Conservation (phyloP, 2,329 filamentous ascomycete species). For the Bretziella fagacearum region DNA sequence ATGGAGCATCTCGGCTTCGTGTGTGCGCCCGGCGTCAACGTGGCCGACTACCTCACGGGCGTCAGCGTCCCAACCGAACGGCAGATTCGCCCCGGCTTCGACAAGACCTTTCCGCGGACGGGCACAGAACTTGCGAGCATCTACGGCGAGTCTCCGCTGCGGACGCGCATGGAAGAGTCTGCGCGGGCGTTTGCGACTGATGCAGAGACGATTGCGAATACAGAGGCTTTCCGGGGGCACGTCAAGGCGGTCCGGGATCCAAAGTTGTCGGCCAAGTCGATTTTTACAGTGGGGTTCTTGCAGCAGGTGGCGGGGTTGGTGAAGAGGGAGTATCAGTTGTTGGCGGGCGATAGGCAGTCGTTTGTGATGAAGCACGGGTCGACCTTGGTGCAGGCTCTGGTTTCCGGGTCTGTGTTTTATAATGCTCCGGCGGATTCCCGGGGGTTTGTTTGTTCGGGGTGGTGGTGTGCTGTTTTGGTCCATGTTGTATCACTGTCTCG, state of each 20-base stretch:
- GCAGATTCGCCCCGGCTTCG: conserved; percentile 31
- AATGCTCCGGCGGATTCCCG: conserved; percentile 38
- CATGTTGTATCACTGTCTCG: conserved; percentile 42
- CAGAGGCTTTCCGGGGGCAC: conserved; percentile 35
- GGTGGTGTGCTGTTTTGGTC: conserved; percentile 48
- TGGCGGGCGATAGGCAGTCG: conserved; percentile 1
- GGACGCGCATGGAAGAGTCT: conserved; percentile 33
- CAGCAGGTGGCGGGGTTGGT: conserved; percentile 40
- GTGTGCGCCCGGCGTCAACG: conserved; percentile 54
- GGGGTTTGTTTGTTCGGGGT: conserved; percentile 46
- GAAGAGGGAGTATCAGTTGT: background rate
- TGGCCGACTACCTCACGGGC: conserved; percentile 50
- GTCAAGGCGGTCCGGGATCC: conserved; percentile 36
- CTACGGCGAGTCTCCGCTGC: conserved; percentile 37
- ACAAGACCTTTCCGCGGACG: conserved; percentile 29
- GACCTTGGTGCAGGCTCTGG: conserved; percentile 22
- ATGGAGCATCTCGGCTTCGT: conserved; percentile 57
- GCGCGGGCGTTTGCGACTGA: conserved; percentile 35
- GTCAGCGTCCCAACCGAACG: conserved; percentile 49
- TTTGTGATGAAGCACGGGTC: conserved; percentile 1
- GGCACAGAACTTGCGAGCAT: conserved; percentile 27
- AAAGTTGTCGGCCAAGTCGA: conserved; percentile 35
- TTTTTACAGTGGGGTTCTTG: conserved; percentile 37
- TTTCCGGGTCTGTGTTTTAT: conserved; percentile 52
- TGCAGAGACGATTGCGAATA: conserved; percentile 30